A percentile compares a stretch with the other conserved stretches of the same genome.
Conservation (phyloP, 2,329 filamentous ascomycete genomes). For the Cladosporium sphaerospermum region DNA sequence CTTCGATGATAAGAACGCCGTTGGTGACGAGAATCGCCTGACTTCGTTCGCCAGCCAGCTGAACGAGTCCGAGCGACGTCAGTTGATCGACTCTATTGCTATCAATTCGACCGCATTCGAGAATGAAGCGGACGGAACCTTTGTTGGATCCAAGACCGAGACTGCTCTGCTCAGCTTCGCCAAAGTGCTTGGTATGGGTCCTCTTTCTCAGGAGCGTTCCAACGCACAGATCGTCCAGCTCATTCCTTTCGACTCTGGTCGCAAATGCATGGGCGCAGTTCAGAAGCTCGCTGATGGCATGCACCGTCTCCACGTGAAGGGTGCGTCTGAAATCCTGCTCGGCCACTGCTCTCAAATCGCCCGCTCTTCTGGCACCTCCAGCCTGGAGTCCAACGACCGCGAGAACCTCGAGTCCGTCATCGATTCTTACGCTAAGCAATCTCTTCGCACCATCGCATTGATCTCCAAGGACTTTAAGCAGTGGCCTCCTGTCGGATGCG, state of each 20-base stretch:
- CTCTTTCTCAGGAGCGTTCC: slow-evolving; percentile 54
- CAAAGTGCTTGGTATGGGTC: slow-evolving; percentile 58
- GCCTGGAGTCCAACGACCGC: slow-evolving; percentile 52
- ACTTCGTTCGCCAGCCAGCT: slow-evolving; percentile 49
- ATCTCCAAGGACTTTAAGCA: slow-evolving; percentile 76
- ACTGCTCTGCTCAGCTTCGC: slow-evolving; percentile 68
- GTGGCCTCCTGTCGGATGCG: slow-evolving; percentile 66
- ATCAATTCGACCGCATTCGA: slow-evolving; percentile 67
- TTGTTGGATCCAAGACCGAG: slow-evolving; percentile 72
- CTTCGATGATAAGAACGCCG: slow-evolving; percentile 41
- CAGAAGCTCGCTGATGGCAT: slow-evolving; percentile 48
- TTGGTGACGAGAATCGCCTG: slow-evolving; percentile 46
- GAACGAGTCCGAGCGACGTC: slow-evolving; percentile 46
- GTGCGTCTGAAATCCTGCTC: slow-evolving; percentile 47
- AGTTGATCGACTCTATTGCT: slow-evolving; percentile 58
- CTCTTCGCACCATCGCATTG: slow-evolving; percentile 77
- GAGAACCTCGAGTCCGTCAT: slow-evolving; percentile 61
- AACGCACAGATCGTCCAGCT: slow-evolving; percentile 55
- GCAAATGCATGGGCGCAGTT: slow-evolving; percentile 65
- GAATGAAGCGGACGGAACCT: slow-evolving; percentile 56
- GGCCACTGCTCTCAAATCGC: slow-evolving; percentile 47
- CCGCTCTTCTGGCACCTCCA: slow-evolving; percentile 47
- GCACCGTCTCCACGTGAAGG: slow-evolving; percentile 52
- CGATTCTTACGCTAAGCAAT: slow-evolving; percentile 69
- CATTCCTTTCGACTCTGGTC: slow-evolving; percentile 56